Conservation (phyloP, 306 rosid genomes). For the Medicago truncatula region DNA sequence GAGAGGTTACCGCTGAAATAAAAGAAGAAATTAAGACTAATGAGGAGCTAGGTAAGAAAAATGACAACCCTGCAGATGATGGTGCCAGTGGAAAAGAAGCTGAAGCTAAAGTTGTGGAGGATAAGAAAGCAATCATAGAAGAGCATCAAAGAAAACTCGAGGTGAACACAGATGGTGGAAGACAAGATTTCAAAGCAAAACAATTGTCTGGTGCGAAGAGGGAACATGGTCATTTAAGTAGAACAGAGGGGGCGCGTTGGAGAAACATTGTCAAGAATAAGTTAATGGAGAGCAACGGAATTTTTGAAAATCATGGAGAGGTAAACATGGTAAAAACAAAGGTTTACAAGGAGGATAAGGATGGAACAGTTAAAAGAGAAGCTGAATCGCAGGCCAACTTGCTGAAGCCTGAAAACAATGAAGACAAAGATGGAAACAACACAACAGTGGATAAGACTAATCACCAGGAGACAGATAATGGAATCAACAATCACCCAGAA, state of each 20-base stretch:
- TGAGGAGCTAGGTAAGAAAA: conserved; percentile 33
- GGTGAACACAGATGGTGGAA: conserved; percentile 29
- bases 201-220: conserved; percentile 37
- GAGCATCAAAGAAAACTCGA: conserved; percentile 35
- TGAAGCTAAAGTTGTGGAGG: conserved; percentile 26
- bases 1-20: conserved; percentile 26
- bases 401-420: conserved; percentile 39
- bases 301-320: conserved; percentile 36
- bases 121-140: conserved; percentile 19
- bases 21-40: conserved; percentile 33
- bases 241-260: conserved; percentile 57
- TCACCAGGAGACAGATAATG: conserved; percentile 35
- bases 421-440: conserved; percentile 29
- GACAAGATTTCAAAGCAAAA: conserved; percentile 29
- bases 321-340: conserved; percentile 40
- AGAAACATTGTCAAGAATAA: conserved; percentile 46
- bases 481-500: conserved; percentile 15
- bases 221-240: conserved; percentile 45
- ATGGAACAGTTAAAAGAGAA: conserved; percentile 37
- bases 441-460: conserved; percentile 27
- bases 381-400: conserved; percentile 19
- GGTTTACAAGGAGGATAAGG: conserved; percentile 40
- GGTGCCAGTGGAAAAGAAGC: conserved; percentile 11
- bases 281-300: conserved; percentile 45
- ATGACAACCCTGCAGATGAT: conserved; percentile 38